Conservation (phyloP, 208 protist genomes). For the Leishmania guyanensis region DNA sequence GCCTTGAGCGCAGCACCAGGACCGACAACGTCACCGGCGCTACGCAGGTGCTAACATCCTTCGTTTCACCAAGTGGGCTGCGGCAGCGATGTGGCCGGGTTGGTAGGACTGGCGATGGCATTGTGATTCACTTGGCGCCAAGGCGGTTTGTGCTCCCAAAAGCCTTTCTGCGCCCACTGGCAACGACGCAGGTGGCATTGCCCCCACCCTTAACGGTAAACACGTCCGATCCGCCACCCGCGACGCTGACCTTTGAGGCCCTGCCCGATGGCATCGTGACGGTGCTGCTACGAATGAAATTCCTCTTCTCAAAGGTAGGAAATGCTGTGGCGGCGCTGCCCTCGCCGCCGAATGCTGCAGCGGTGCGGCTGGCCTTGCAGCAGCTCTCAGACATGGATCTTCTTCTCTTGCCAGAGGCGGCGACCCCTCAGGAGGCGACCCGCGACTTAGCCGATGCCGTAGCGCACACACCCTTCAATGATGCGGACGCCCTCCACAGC, state of each 20-base stretch:
- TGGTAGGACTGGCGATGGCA: slow-evolving; percentile 69
- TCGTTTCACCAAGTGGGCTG: slow-evolving; percentile 41
- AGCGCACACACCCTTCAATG: not conserved
- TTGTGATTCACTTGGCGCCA: slow-evolving; percentile 72
- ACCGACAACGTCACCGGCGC: slow-evolving; percentile 63
- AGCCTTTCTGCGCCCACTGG: not conserved
- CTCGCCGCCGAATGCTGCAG: slow-evolving; percentile 25
- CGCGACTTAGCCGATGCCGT: not conserved
- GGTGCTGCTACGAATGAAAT: slow-evolving; percentile 62
- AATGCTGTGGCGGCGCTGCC: slow-evolving; percentile 45
- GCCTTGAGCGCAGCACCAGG: slow-evolving; percentile 51
- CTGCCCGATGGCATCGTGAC: slow-evolving; percentile 45
- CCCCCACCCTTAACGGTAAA: not conserved
- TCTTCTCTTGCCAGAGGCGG: slow-evolving; percentile 21
- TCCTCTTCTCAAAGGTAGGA: slow-evolving; percentile 40
- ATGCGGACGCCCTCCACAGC: not conserved
- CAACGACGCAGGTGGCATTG: not conserved
- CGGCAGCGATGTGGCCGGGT: slow-evolving; percentile 66
- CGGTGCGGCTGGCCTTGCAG: slow-evolving; percentile 38
- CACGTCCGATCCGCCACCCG: not conserved
- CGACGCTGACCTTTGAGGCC: slow-evolving; percentile 21
- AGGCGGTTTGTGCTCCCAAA: slow-evolving; percentile 27
- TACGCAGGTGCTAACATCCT: slow-evolving; percentile 41
- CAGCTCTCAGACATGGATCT: slow-evolving; percentile 60
- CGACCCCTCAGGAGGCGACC: not conserved